These are phyloP conservation scores for Ogataea kodamae DNA, from an alignment of 805 yeast species.

Conservation along the genomic window DNA sequence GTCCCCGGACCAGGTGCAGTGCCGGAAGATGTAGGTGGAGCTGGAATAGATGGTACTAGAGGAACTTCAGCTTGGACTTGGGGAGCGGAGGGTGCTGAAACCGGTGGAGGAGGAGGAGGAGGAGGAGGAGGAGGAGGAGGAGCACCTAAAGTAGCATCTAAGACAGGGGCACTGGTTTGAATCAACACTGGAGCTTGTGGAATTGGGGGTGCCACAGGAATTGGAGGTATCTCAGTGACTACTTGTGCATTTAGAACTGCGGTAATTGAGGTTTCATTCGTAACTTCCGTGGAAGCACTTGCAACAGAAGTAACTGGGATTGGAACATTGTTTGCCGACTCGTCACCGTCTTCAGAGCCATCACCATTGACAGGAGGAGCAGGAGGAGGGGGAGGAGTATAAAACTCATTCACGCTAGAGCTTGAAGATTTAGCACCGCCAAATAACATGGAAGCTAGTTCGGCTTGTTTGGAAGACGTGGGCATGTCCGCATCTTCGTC, in stretches of 20 bases:
- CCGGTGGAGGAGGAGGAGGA: slow-evolving; percentile 30
- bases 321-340: too few relatives aligned
- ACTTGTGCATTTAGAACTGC: slow-evolving; percentile 3
- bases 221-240: slow-evolving; percentile 15
- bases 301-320: too few relatives aligned
- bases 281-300: too few relatives aligned
- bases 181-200: too few relatives aligned
- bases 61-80: slow-evolving; percentile 32
- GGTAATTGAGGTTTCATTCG: too few relatives aligned
- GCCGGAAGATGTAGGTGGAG: slow-evolving; percentile 12
- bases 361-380: too few relatives aligned
- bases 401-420: slow-evolving; percentile 20
- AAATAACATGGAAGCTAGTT: slow-evolving; percentile 51
- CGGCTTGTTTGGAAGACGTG: slow-evolving; percentile 51
- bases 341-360: too few relatives aligned
- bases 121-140: slow-evolving; percentile 24
- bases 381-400: slow-evolving; percentile 17
- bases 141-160: slow-evolving; percentile 5
- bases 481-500: slow-evolving; percentile 48
- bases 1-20: slow-evolving; percentile 26
- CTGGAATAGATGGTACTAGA: slow-evolving; percentile 35
- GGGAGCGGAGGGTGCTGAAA: slow-evolving; percentile 38
- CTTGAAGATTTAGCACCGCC: slow-evolving; percentile 48
- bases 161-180: too few relatives aligned
- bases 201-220: slow-evolving; percentile 15